Evolutionary conservation across 768 basidiomycete species (phyloP).

Genomic region (Naganishia friedmannii): DNA sequence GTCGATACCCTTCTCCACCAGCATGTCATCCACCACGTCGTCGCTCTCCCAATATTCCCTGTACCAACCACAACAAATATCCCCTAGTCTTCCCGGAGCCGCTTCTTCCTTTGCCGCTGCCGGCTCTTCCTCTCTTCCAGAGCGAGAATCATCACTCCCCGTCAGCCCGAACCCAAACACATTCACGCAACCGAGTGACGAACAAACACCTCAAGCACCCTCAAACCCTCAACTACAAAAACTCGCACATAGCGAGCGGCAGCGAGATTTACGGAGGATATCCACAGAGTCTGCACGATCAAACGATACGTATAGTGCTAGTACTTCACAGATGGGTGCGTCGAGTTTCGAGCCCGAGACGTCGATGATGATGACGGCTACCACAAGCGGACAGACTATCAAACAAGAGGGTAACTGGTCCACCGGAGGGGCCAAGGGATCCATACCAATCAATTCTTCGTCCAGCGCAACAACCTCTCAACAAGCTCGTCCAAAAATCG

Average conservation of each 20-base stretch:
- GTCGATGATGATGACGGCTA: background rate
- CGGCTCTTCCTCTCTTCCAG: background rate
- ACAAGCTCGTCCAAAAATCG: conserved; percentile 4
- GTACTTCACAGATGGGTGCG: background rate
- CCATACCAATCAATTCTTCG: background rate
- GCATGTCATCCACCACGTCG: conserved; percentile 19
- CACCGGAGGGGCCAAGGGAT: background rate
- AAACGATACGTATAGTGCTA: conserved; percentile 1
- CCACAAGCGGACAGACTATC: background rate
- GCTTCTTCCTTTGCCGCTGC: background rate
- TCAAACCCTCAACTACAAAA: conserved; percentile 4
- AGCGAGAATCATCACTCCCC: conserved; percentile 8
- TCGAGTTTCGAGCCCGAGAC: background rate
- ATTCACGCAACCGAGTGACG: background rate
- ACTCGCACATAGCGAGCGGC: conserved; percentile 11
- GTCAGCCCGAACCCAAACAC: background rate
- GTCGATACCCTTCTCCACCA: conserved; percentile 10
- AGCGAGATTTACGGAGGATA: background rate
- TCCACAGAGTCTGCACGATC: conserved; percentile 2
- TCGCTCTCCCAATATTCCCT: conserved; percentile 12
- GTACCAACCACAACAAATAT: background rate
- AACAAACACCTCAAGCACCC: background rate
- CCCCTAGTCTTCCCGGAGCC: background rate
- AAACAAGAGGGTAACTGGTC: background rate
- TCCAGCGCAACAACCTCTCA: background rate